phyloP scores from a whole-genome alignment of 2,329 filamentous ascomycete species.

The Fusarium burgessii region DNA sequence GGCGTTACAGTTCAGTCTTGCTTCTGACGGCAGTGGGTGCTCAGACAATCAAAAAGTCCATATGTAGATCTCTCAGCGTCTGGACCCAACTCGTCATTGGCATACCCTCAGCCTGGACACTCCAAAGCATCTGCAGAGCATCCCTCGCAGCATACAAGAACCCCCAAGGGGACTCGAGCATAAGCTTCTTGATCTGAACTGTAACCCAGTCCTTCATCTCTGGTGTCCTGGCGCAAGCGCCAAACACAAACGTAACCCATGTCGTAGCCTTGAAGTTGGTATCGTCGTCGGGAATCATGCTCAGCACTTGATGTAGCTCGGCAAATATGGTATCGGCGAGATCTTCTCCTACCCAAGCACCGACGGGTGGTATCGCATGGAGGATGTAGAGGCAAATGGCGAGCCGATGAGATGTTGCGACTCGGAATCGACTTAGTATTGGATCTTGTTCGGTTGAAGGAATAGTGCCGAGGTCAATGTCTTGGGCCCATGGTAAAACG shows the following conservation, averaged over 20 bases:
- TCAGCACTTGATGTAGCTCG: slow-evolving; percentile 61
- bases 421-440: slow-evolving; percentile 53
- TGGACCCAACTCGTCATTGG: slow-evolving; percentile 57
- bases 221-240: slow-evolving; percentile 61
- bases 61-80: slow-evolving; percentile 55
- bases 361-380: slow-evolving; percentile 52
- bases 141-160: slow-evolving; percentile 62
- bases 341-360: slow-evolving; percentile 42
- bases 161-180: slow-evolving; percentile 60
- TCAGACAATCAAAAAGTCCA: slow-evolving; percentile 57
- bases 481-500: slow-evolving; percentile 56
- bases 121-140: slow-evolving; percentile 60
- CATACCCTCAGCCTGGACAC: slow-evolving; percentile 50
- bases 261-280: slow-evolving; percentile 67
- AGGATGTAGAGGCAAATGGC: slow-evolving; percentile 61
- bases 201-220: slow-evolving; percentile 62
- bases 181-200: slow-evolving; percentile 56
- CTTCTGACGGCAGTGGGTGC: too few relatives aligned
- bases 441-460: slow-evolving; percentile 51
- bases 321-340: slow-evolving; percentile 53
- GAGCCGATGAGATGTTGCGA: slow-evolving; percentile 58
- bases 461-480: slow-evolving; percentile 52
- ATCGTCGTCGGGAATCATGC: slow-evolving; percentile 61
- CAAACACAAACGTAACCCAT: slow-evolving; percentile 69
- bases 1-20: too few relatives aligned